phyloP scores from a whole-genome alignment of 805 yeast species.

The Sungouiozyma intestinalis region DNA sequence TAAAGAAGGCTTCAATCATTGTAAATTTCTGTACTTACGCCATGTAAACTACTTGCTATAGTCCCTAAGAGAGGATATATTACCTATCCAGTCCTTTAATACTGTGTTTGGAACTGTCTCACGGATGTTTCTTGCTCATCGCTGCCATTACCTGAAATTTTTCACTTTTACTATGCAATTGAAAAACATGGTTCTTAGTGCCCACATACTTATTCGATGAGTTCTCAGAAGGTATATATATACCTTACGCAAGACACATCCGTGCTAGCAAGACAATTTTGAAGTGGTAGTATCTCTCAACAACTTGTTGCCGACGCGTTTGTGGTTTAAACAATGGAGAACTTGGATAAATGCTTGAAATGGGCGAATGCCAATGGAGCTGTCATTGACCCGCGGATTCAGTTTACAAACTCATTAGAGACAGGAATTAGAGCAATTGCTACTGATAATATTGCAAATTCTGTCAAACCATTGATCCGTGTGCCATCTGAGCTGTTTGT shows the following conservation, averaged over 20 bases:
- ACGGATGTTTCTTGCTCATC: background rate
- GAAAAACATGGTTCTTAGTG: too few species aligned
- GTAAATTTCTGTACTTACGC: too few species aligned
- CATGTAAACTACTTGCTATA: too few species aligned
- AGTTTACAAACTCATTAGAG: conserved; percentile 22
- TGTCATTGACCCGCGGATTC: conserved; percentile 25
- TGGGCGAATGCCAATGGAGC: conserved; percentile 36
- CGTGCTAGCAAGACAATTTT: too few species aligned
- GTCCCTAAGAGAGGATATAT: too few species aligned
- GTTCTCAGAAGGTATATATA: background rate
- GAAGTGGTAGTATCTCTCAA: too few species aligned
- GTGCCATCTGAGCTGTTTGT: conserved; percentile 33
- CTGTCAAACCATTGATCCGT: conserved; percentile 23
- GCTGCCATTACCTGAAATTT: background rate
- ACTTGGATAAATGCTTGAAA: conserved; percentile 15
- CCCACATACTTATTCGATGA: background rate
- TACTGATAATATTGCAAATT: conserved; percentile 3
- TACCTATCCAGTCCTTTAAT: too few species aligned
- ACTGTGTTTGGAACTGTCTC: background rate
- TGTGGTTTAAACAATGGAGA: conserved; percentile 1
- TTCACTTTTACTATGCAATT: background rate
- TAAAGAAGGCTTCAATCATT: too few species aligned
- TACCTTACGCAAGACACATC: background rate
- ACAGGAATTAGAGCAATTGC: conserved; percentile 28
- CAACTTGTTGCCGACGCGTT: too few species aligned